These are phyloP conservation scores for Lipomyces yamanashiensis DNA, from an alignment of 805 yeast species.

Conservation along the genomic window DNA sequence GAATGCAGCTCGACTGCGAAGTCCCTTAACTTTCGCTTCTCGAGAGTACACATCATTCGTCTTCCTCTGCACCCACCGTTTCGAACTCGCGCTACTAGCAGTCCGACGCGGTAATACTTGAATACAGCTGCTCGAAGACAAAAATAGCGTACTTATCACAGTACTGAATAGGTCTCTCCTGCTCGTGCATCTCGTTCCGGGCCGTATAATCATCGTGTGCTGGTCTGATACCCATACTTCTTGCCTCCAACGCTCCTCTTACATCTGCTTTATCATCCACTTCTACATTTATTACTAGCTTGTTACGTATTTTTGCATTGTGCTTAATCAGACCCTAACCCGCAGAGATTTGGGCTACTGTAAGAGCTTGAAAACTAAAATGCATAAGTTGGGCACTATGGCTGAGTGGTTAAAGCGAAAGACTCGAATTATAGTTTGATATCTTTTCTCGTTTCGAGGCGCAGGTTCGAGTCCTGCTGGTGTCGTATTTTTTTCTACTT, in stretches of 20 bases:
- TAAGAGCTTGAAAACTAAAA: too few relatives aligned
- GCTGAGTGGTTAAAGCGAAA: constrained; percentile 43
- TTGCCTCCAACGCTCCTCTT: too few relatives aligned
- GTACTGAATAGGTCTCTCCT: too few relatives aligned
- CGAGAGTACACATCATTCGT: constrained; percentile 64
- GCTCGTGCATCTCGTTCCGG: too few relatives aligned
- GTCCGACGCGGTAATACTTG: too few relatives aligned
- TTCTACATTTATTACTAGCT: too few relatives aligned
- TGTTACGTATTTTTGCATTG: too few relatives aligned
- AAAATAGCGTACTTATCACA: not conserved
- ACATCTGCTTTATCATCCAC: too few relatives aligned
- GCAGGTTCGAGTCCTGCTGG: constrained; percentile 43
- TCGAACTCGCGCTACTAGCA: constrained; percentile 46
- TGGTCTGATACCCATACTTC: too few relatives aligned
- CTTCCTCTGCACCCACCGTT: constrained; percentile 77
- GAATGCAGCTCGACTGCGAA: constrained; percentile 87
- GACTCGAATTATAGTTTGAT: constrained; percentile 37
- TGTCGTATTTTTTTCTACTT: constrained; percentile 31
- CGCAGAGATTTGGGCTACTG: too few relatives aligned
- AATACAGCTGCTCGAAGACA: not conserved
- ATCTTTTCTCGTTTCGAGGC: constrained; percentile 42
- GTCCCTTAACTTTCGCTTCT: constrained; percentile 66
- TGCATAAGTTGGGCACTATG: constrained; percentile 36
- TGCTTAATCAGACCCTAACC: too few relatives aligned
- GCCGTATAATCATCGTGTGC: too few relatives aligned